phyloP scores from a whole-genome alignment of 192 early-diverging fungal species.

The Ambispora gerdemannii region DNA sequence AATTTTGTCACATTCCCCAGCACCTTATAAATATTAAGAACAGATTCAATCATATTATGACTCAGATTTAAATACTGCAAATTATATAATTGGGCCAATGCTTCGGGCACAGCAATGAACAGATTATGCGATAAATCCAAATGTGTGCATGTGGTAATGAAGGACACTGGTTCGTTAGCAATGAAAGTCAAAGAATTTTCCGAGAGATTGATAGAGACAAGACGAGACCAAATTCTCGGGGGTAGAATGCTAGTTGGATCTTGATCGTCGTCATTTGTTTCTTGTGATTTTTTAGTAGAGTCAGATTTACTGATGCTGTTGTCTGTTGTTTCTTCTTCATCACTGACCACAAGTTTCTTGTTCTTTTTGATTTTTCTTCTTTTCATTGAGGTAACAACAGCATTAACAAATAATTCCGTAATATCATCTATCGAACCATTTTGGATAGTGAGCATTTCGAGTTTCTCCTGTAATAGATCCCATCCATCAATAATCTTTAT shows the following conservation, averaged over 20 bases:
- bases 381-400: slow-evolving; percentile 37
- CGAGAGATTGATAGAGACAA: slow-evolving; percentile 45
- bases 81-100: slow-evolving; percentile 47
- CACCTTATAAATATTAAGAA: slow-evolving; percentile 46
- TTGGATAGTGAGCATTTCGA: slow-evolving; percentile 45
- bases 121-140: slow-evolving; percentile 55
- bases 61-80: slow-evolving; percentile 49
- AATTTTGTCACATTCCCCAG: slow-evolving; percentile 52
- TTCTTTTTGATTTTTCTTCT: slow-evolving; percentile 31
- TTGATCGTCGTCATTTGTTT: background rate
- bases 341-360: slow-evolving; percentile 24
- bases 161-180: slow-evolving; percentile 38
- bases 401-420: slow-evolving; percentile 43
- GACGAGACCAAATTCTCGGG: slow-evolving; percentile 37
- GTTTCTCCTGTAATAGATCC: slow-evolving; percentile 40
- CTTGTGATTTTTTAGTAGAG: background rate
- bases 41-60: slow-evolving; percentile 54
- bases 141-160: slow-evolving; percentile 40
- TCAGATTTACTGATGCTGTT: background rate
- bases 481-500: slow-evolving; percentile 46
- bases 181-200: slow-evolving; percentile 49
- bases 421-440: slow-evolving; percentile 47
- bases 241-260: slow-evolving; percentile 33
- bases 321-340: slow-evolving; percentile 8
- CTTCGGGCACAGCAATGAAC: slow-evolving; percentile 43